A percentile compares a stretch with the other conserved stretches of the same genome.
phyloP scores from a whole-genome alignment of 768 basidiomycete species.

The Chiua virens region DNA sequence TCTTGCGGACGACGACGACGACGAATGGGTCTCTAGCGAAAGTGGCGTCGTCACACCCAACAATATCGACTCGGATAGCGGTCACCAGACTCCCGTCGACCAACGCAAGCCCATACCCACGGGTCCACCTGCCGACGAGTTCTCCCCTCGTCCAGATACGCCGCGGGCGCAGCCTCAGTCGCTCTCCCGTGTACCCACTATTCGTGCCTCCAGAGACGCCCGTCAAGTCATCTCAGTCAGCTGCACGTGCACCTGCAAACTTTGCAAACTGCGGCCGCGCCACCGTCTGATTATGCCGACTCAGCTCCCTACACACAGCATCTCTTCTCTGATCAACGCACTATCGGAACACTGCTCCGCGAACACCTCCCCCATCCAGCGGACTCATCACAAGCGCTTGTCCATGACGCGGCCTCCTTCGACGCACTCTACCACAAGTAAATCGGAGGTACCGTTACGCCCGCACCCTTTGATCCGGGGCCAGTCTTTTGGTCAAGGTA shows the following conservation, averaged over 20 bases:
- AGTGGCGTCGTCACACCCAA: slow-evolving; percentile 72
- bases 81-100: slow-evolving; percentile 30
- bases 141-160: slow-evolving; percentile 26
- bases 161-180: slow-evolving; percentile 32
- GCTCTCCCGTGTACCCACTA: slow-evolving; percentile 34
- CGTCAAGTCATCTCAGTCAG: slow-evolving; percentile 10
- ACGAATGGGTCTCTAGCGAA: slow-evolving; percentile 79
- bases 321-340: slow-evolving; percentile 17
- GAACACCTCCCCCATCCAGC: slow-evolving; percentile 39
- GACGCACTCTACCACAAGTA: slow-evolving; percentile 51
- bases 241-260: slow-evolving; percentile 19
- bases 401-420: slow-evolving; percentile 61
- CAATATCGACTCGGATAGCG: slow-evolving; percentile 37
- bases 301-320: slow-evolving; percentile 14
- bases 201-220: slow-evolving; percentile 30
- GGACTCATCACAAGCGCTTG: slow-evolving; percentile 42
- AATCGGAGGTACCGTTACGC: slow-evolving; percentile 43
- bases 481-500: slow-evolving; percentile 55
- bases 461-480: slow-evolving; percentile 81
- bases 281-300: slow-evolving; percentile 14
- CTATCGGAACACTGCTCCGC: slow-evolving; percentile 37
- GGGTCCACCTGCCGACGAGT: slow-evolving; percentile 15
- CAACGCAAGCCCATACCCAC: slow-evolving; percentile 15
- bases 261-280: slow-evolving; percentile 9
- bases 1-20: slow-evolving; percentile 56